Base-by-base conservation (phyloP, 805 yeast genomes). In the Cyberlindnera misumaiensis region DNA sequence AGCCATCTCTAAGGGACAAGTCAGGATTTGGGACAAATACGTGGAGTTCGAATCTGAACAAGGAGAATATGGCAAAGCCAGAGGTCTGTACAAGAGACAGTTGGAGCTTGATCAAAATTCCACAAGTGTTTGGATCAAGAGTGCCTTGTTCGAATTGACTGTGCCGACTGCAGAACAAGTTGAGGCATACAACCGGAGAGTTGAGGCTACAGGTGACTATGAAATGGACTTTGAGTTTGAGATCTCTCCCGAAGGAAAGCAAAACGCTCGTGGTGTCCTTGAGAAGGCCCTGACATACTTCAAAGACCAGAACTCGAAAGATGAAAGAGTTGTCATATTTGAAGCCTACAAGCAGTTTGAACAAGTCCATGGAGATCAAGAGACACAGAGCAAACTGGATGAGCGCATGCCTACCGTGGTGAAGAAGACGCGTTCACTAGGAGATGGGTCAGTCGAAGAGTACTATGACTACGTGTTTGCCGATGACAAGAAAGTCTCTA, bases 281-380 rank as follows among this genome's bases (percentile, higher is more conserved):
- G 67, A 73, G 34, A 55, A 67, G 26, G 90, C 83, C 0, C 56
- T 77, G 33, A 47, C 42, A 4, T 52, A 59, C 32, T 73, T 71
- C 56, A 73, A 71, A 46, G 51, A 50, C 3, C 35, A 46, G 1
- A 50, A 51, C 16, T 55, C 59, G 17, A 57, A 59, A 3, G 69
- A 71, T 14, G 68, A 69, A 15, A 67, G 90, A 35, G 60, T 70
- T 1, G 53, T 66, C 1, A 55, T 89, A 7, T 59, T 79, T 12
- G 79, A 83, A 38, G 77, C 84, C 1, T 73, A 80, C 68, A 65
- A 66, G 35, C 67, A 69, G 40, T 88, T 83, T 59, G 96, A 87
- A 50, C 48, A 60, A 30, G 57, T 56, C 2, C 75, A 86, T 53
- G 96, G 96, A 0, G 56, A 63, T 25, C 55, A 42, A 0, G 65